Conservation (phyloP, 208 protist genomes). For the Vickermania ingenoplastis region DNA sequence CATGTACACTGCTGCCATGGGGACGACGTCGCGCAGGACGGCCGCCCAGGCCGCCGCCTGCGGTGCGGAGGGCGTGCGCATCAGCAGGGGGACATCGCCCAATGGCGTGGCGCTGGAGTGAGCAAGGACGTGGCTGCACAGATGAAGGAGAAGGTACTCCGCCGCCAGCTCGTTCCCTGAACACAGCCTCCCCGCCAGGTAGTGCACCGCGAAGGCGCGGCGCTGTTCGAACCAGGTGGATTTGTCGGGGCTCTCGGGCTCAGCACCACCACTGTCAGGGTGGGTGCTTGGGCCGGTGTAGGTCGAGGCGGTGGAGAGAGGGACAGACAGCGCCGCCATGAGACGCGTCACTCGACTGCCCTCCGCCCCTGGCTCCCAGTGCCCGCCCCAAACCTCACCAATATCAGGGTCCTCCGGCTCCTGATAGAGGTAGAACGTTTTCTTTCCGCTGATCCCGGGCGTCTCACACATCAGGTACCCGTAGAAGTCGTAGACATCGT, state of each 20-base stretch:
- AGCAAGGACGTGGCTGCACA: slow-evolving; percentile 34
- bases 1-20: slow-evolving; percentile 48
- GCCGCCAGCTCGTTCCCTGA: slow-evolving; percentile 42
- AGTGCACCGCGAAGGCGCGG: slow-evolving; percentile 9
- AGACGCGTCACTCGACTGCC: neutral
- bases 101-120: slow-evolving; percentile 45
- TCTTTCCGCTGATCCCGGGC: neutral
- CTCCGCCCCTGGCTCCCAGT: neutral
- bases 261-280: neutral
- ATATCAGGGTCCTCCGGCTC: neutral
- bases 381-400: neutral
- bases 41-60: neutral
- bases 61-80: slow-evolving; percentile 17
- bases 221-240: slow-evolving; percentile 21
- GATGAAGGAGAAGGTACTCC: slow-evolving; percentile 68
- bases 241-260: slow-evolving; percentile 14
- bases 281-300: neutral
- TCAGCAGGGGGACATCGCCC: slow-evolving; percentile 69
- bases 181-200: slow-evolving; percentile 26
- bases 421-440: too few relatives aligned
- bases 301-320: neutral
- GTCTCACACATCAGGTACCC: slow-evolving; percentile 37
- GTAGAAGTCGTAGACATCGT: slow-evolving; percentile 70
- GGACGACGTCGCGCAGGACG: slow-evolving; percentile 25
- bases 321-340: neutral